phyloP scores from a whole-genome alignment of 306 rosid genomes.

The Dalbergia cultrata region DNA sequence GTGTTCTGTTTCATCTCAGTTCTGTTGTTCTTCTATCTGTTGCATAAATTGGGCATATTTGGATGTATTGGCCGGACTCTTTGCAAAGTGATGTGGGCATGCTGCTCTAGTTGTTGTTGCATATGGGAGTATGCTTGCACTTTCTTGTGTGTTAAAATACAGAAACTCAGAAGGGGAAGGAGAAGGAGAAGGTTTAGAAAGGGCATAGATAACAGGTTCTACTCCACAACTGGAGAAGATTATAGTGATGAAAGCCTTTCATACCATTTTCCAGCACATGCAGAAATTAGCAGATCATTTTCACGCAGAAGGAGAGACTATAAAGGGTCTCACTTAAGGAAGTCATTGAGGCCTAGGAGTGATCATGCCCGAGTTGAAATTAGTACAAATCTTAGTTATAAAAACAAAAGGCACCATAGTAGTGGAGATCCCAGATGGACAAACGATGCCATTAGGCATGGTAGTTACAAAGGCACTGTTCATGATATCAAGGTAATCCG shows the following conservation, averaged over 20 bases:
- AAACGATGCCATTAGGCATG: slow-evolving; percentile 29
- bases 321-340: slow-evolving; percentile 55
- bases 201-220: slow-evolving; percentile 41
- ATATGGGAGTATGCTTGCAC: slow-evolving; percentile 58
- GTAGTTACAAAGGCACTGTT: slow-evolving; percentile 34
- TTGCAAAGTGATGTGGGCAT: slow-evolving; percentile 61
- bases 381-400: slow-evolving; percentile 48
- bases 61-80: slow-evolving; percentile 56
- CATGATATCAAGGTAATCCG: slow-evolving; percentile 53
- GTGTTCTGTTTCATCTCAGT: slow-evolving; percentile 55
- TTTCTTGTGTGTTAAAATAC: slow-evolving; percentile 61
- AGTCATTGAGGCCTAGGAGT: slow-evolving; percentile 58
- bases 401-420: slow-evolving; percentile 41
- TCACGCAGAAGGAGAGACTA: slow-evolving; percentile 57
- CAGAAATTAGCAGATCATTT: slow-evolving; percentile 36
- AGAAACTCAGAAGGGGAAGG: slow-evolving; percentile 49
- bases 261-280: slow-evolving; percentile 15
- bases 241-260: slow-evolving; percentile 46
- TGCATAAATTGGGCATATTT: slow-evolving; percentile 63
- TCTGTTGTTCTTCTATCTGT: slow-evolving; percentile 60
- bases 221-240: slow-evolving; percentile 35
- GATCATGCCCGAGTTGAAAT: slow-evolving; percentile 56
- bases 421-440: not conserved
- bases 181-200: slow-evolving; percentile 43
- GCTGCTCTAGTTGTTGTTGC: slow-evolving; percentile 58